These are phyloP conservation scores for Chlamydomonas sp. DNA, from an alignment of 139 green algal species.

Conservation along the genomic window DNA sequence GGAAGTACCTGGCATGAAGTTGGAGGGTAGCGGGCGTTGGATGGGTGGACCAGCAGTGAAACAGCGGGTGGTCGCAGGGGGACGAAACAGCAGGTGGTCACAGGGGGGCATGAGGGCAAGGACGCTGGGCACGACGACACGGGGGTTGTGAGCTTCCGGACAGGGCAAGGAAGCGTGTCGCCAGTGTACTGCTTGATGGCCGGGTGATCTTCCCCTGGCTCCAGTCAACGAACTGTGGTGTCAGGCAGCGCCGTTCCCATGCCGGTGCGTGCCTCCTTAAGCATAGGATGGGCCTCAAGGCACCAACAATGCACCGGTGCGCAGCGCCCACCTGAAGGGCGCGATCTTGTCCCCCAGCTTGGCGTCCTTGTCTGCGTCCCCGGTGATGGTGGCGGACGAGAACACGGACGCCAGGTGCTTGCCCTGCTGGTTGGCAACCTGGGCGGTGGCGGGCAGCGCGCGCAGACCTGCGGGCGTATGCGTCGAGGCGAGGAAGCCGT, in stretches of 20 bases:
- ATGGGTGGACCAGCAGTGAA: too few relatives aligned
- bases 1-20: conserved; percentile 56
- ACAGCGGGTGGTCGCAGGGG: neutral
- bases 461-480: conserved; percentile 55
- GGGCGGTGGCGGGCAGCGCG: conserved; percentile 85
- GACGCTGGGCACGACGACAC: too few relatives aligned
- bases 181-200: too few relatives aligned
- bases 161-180: too few relatives aligned
- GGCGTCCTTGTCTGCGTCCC: conserved; percentile 20
- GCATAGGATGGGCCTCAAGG: too few relatives aligned
- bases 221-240: too few relatives aligned
- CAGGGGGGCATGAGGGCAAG: too few relatives aligned
- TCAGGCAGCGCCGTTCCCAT: too few relatives aligned
- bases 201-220: too few relatives aligned
- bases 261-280: too few relatives aligned
- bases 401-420: conserved; percentile 79
- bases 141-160: too few relatives aligned
- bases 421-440: conserved; percentile 91
- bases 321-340: conserved; percentile 50
- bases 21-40: neutral
- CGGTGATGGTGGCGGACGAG: conserved; percentile 31
- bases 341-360: conserved; percentile 10
- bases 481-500: neutral
- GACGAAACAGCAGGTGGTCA: neutral
- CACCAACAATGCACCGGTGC: too few relatives aligned